Conservation (phyloP, 1,284 basidiomycete genomes). For the Grifola frondosa region DNA sequence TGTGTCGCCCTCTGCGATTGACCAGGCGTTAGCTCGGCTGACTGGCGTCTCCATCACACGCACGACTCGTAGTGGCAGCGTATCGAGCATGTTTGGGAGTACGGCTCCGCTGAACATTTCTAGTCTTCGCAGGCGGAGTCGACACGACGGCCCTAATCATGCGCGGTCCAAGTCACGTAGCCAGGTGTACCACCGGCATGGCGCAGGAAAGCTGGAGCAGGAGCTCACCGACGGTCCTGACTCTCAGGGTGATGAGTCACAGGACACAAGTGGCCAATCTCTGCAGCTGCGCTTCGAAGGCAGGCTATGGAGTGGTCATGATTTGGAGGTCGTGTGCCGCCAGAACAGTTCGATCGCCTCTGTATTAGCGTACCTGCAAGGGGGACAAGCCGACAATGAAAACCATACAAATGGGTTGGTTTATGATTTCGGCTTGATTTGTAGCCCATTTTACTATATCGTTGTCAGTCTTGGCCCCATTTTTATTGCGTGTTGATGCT, state of each 20-base stretch:
- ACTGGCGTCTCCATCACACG: slow-evolving; percentile 14
- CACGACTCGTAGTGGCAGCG: slow-evolving; percentile 17
- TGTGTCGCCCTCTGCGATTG: slow-evolving; percentile 22
- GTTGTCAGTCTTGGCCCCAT: too few relatives aligned
- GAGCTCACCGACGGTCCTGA: slow-evolving; percentile 40
- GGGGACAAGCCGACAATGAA: slow-evolving; percentile 14
- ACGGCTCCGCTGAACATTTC: background rate
- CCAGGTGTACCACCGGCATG: slow-evolving; percentile 60
- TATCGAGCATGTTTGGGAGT: slow-evolving; percentile 11
- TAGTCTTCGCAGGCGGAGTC: slow-evolving; percentile 11
- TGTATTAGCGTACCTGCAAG: slow-evolving; percentile 48
- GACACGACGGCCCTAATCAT: slow-evolving; percentile 35
- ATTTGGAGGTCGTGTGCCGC: slow-evolving; percentile 65
- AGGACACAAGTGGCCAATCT: slow-evolving; percentile 22
- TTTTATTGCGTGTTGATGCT: too few relatives aligned
- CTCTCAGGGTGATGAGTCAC: slow-evolving; percentile 29
- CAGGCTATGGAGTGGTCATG: slow-evolving; percentile 63
- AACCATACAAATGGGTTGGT: slow-evolving; percentile 14
- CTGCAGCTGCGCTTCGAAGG: slow-evolving; percentile 35
- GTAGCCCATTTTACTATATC: too few relatives aligned
- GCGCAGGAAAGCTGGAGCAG: slow-evolving; percentile 58
- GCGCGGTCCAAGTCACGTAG: slow-evolving; percentile 70
- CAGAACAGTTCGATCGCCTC: slow-evolving; percentile 70
- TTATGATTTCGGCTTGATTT: too few relatives aligned
- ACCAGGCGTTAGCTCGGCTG: slow-evolving; percentile 28